These are phyloP conservation scores for Pseudogymnoascus sp. DNA, from an alignment of 2,329 filamentous ascomycete genomes.

Conservation along the genomic window DNA sequence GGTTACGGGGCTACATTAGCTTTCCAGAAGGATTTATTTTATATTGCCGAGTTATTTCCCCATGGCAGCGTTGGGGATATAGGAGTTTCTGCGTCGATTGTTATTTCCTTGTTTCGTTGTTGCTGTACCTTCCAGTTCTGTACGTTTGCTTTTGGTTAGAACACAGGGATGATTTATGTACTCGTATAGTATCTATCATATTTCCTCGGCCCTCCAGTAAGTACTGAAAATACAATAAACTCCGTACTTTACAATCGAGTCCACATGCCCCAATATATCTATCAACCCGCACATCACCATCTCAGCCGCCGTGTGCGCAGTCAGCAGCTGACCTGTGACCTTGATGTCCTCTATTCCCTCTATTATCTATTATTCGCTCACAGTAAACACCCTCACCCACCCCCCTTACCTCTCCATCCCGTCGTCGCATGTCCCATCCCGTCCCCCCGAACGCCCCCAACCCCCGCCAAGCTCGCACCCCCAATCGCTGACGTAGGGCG, in stretches of 20 bases:
- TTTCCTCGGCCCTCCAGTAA: neutral
- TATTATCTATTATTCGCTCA: no score
- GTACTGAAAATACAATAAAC: neutral
- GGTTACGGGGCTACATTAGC: no score
- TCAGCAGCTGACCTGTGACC: no score
- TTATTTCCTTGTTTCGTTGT: neutral
- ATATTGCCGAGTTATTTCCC: neutral
- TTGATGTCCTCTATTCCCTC: no score
- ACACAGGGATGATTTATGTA: neutral
- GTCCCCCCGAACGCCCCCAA: neutral
- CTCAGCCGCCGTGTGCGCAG: no score
- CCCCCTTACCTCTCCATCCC: neutral
- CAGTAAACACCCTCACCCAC: no score
- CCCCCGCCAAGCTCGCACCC: neutral
- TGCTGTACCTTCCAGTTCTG: neutral
- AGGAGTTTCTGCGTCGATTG: neutral
- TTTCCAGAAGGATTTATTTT: neutral
- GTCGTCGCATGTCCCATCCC: neutral
- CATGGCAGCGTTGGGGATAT: neutral
- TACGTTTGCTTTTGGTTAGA: neutral
- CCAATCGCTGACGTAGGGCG: neutral
- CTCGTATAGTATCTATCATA: neutral
- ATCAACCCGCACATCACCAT: neutral
- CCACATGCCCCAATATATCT: neutral
- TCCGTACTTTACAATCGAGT: neutral